Evolutionary conservation across 1,139 yeast genomes (phyloP).

Genomic region (Arxiozyma heterogenica): DNA sequence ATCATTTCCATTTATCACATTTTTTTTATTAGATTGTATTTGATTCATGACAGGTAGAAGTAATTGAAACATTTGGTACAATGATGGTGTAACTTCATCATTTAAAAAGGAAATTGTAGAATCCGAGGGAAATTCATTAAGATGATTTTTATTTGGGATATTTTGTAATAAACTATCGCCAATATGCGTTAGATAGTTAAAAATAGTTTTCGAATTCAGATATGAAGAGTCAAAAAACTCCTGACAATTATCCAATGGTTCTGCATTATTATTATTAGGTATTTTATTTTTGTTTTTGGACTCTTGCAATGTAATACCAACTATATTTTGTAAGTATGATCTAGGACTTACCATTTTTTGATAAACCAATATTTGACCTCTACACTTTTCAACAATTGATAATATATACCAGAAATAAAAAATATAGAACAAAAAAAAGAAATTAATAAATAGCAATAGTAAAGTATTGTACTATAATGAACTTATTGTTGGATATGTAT

Average conservation of each 20-base stretch:
- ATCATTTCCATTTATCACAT: not conserved
- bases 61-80: constrained; percentile 6
- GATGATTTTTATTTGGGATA: constrained; percentile 40
- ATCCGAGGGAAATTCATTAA: constrained; percentile 20
- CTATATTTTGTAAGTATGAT: not conserved
- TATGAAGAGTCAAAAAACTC: constrained; percentile 29
- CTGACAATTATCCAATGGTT: constrained; percentile 13
- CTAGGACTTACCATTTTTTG: not conserved
- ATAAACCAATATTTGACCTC: not conserved
- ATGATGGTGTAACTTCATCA: constrained; percentile 2
- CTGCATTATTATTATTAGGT: not conserved
- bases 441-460: too few relatives aligned
- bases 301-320: not conserved
- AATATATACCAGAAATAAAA: not conserved
- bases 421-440: too few relatives aligned
- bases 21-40: not conserved
- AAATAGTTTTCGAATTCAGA: constrained; percentile 33
- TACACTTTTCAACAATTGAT: not conserved
- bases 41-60: not conserved
- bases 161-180: constrained; percentile 48
- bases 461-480: not conserved
- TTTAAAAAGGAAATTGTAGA: not conserved
- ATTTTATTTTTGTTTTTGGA: not conserved
- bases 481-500: too few relatives aligned
- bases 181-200: constrained; percentile 39